phyloP scores from a whole-genome alignment of 306 rosid species.

The Trifolium dubium region DNA sequence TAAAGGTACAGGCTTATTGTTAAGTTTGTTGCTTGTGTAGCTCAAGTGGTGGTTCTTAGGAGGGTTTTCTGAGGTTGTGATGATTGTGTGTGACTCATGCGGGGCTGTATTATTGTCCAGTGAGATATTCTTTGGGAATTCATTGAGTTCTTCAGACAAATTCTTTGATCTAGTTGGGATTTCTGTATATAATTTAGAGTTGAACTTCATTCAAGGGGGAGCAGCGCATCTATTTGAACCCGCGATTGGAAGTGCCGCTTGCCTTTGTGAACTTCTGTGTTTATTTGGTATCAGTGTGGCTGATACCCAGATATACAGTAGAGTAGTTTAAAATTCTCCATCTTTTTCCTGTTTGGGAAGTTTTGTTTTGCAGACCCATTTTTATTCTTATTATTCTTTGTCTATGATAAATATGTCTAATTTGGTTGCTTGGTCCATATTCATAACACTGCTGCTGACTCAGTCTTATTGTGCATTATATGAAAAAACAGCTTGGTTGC shows the following conservation, averaged over 20 bases:
- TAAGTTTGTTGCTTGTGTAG: conserved; percentile 54
- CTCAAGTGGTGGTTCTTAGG: conserved; percentile 59
- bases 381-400: conserved; percentile 44
- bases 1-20: conserved; percentile 46
- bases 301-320: conserved; percentile 49
- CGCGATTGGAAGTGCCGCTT: conserved; percentile 39
- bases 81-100: conserved; percentile 52
- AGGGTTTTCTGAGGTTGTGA: conserved; percentile 48
- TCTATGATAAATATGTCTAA: conserved; percentile 47
- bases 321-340: conserved; percentile 44
- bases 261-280: conserved; percentile 43
- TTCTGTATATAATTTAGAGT: conserved; percentile 74
- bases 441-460: conserved; percentile 31
- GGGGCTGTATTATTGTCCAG: conserved; percentile 52
- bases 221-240: conserved; percentile 43
- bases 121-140: conserved; percentile 67
- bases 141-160: conserved; percentile 53
- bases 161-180: conserved; percentile 59
- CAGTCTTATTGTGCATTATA: conserved; percentile 23
- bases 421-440: conserved; percentile 53
- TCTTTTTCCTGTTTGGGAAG: conserved; percentile 56
- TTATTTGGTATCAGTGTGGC: conserved; percentile 46
- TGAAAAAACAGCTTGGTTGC: conserved; percentile 11
- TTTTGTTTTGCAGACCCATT: conserved; percentile 66
- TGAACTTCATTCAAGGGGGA: conserved; percentile 53